Evolutionary conservation across 2,329 filamentous ascomycete genomes (phyloP), one percentile per base, ranked within the genome.

Genomic region (Aspergillus sp.): DNA sequence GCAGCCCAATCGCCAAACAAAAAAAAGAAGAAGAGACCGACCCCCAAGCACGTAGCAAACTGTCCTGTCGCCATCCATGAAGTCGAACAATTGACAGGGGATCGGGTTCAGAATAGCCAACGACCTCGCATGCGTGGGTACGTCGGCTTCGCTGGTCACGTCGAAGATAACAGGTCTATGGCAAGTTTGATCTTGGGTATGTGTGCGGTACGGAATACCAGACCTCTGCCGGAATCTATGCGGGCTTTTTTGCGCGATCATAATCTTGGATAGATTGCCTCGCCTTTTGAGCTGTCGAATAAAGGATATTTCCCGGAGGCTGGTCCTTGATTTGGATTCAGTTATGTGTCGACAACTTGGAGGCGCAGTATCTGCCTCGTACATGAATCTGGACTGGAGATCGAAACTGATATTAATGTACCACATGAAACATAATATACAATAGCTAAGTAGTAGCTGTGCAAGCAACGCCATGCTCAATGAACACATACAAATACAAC

Each of bases 161-260:
- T 59, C 12, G 57, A 57, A 13, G 56, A 61, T 53, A 59, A 51
- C 34, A 50, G 53, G 11, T 59, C 56, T 9, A 55, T 62, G 57
- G 52, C 49, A 15, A 48, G 51, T 18, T 48, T 60, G 58, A 58
- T 62, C 18, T 24, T 62, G 47, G 60, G 58, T 3, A 58, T 61
- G 42, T 62, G 58, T 50, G 48, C 17, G 15, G 53, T 56, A 17
- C 17, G 38, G 18, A 43, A 41, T 13, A 38, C 18, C 8, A 36
- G 17, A 32, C 30, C 39, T 17, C 13, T 47, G 11, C 47, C 53
- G 7, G 39, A 36, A 47, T 6, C n/a, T 3, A 24, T 55, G 26
- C 13, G 18, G 24, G 11, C 12, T 5, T 43, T 20, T 20, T 45
- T 48, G 43, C 18, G 44, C 5, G 32, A 24, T 13, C 15, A 48